These are phyloP conservation scores for Neurospora tetrasperma DNA, from an alignment of 495 filamentous ascomycete genomes.

Conservation along the genomic window DNA sequence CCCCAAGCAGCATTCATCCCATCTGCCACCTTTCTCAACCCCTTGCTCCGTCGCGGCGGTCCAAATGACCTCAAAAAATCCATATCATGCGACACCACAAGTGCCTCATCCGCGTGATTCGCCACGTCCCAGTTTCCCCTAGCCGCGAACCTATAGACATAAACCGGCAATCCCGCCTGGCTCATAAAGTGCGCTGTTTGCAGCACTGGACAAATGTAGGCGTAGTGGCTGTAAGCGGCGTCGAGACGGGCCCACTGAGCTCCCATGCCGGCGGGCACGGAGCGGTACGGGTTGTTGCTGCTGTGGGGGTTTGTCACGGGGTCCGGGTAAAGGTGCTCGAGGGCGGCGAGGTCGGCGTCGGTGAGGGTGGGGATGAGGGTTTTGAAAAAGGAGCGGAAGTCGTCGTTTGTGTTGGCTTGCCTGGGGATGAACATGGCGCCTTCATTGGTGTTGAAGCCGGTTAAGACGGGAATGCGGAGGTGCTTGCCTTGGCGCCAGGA, in stretches of 20 bases:
- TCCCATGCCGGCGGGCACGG: conserved; percentile 32
- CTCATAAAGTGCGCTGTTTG: conserved; percentile 46
- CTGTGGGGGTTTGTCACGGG: conserved; percentile 22
- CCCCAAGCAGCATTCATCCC: conserved; percentile 47
- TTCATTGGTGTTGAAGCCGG: conserved; percentile 57
- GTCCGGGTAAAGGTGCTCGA: conserved; percentile 50
- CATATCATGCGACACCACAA: conserved; percentile 45
- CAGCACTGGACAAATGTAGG: conserved; percentile 54
- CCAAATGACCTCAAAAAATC: conserved; percentile 16
- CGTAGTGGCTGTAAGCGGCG: conserved; percentile 55
- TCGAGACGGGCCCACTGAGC: conserved; percentile 50
- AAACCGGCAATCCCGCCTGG: conserved; percentile 26
- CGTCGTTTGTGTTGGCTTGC: conserved; percentile 28
- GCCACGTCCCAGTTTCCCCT: conserved; percentile 38
- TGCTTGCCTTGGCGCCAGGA: conserved; percentile 43
- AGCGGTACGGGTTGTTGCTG: conserved; percentile 17
- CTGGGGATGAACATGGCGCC: conserved; percentile 49
- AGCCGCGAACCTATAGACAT: conserved; percentile 51
- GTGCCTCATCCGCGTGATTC: conserved; percentile 50
- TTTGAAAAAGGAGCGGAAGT: conserved; percentile 47
- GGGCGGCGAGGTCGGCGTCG: conserved; percentile 33
- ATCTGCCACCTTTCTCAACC: conserved; percentile 38
- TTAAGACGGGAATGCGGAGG: conserved; percentile 51
- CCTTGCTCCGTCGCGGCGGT: conserved; percentile 1
- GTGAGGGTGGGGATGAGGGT: conserved; percentile 44